Conservation (phyloP, 2,329 filamentous ascomycete genomes). For the Monosporascus sp. region DNA sequence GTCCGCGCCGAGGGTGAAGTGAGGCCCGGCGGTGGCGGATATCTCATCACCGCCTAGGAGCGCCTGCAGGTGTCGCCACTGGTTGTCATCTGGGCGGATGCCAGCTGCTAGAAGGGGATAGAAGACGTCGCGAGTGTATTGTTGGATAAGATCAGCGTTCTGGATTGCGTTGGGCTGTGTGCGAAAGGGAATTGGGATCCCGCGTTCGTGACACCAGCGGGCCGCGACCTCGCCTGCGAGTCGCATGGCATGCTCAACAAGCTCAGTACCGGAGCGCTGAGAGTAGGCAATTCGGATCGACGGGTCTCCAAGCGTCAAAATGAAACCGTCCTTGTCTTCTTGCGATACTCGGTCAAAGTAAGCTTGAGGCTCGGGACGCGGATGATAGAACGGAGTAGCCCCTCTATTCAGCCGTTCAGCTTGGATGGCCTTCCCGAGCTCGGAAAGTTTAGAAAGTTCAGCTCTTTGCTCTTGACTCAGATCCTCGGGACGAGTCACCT, state of each 20-base stretch:
- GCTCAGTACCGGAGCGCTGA: conserved; percentile 21
- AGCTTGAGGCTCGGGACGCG: conserved; percentile 38
- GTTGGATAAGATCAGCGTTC: conserved; percentile 31
- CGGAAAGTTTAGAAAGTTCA: conserved; percentile 42
- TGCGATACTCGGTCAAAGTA: conserved; percentile 31
- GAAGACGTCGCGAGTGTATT: conserved; percentile 32
- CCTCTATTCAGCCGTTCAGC: conserved; percentile 38
- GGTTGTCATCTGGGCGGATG: conserved; percentile 22
- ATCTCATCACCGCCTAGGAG: conserved; percentile 47
- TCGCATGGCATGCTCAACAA: conserved; percentile 51
- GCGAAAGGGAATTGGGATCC: conserved; percentile 55
- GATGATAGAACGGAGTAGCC: conserved; percentile 43
- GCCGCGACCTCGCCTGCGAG: conserved; percentile 58
- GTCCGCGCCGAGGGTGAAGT: conserved; percentile 52
- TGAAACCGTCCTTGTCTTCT: conserved; percentile 16
- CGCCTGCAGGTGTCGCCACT: conserved; percentile 26
- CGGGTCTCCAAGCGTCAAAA: conserved; percentile 40
- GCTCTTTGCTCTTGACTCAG: conserved; percentile 36
- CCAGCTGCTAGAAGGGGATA: conserved; percentile 33
- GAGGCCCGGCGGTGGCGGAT: conserved; percentile 46
- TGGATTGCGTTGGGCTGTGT: conserved; percentile 37
- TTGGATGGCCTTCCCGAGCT: conserved; percentile 42
- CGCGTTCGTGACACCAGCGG: conserved; percentile 52
- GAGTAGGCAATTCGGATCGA: conserved; percentile 40
- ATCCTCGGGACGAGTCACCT: conserved; percentile 37